A percentile compares a stretch with the other conserved stretches of the same genome.
These are phyloP conservation scores for Aquilaria yunnanensis DNA, from an alignment of 345 rosid genomes.

Conservation along the genomic window DNA sequence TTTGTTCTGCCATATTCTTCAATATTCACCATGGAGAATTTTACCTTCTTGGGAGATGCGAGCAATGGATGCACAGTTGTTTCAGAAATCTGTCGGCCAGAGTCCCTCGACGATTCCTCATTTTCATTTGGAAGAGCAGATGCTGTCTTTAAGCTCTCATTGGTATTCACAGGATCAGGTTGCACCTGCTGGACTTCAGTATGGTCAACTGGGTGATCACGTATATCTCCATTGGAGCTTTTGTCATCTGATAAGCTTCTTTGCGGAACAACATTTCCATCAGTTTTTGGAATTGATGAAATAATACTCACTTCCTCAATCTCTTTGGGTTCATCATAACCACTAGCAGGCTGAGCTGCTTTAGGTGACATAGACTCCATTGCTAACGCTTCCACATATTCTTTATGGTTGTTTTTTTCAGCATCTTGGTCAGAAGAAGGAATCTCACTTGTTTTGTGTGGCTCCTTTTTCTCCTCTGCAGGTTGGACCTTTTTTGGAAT, in stretches of 20 bases:
- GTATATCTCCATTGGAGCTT: constrained; percentile 15
- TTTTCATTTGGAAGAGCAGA: constrained; percentile 27
- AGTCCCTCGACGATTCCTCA: constrained; percentile 17
- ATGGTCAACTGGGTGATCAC: constrained; percentile 1
- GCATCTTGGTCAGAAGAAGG: constrained; percentile 29
- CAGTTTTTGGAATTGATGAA: constrained; percentile 28
- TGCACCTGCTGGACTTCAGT: constrained; percentile 13
- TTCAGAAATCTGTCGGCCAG: constrained; percentile 22
- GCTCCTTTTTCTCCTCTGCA: constrained; percentile 31
- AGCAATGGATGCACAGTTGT: constrained; percentile 21
- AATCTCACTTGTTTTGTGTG: constrained; percentile 9
- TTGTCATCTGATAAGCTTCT: constrained; percentile 17
- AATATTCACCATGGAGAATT: constrained; percentile 26
- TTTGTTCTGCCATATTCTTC: constrained; percentile 18
- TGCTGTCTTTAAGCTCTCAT: constrained; percentile 21
- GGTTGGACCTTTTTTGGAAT: constrained; percentile 27
- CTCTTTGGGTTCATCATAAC: constrained; percentile 49
- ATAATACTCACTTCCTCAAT: constrained; percentile 46
- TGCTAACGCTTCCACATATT: constrained; percentile 17
- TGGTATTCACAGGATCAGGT: constrained; percentile 14
- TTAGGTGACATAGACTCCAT: constrained; percentile 17
- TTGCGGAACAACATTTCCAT: constrained; percentile 16
- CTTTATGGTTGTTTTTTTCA: constrained; percentile 32
- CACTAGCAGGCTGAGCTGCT: constrained; percentile 21
- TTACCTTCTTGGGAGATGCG: constrained; percentile 28